These are phyloP conservation scores for Chrysosphaeria jannelii DNA, from an alignment of 2,329 filamentous ascomycete species.

Conservation along the genomic window DNA sequence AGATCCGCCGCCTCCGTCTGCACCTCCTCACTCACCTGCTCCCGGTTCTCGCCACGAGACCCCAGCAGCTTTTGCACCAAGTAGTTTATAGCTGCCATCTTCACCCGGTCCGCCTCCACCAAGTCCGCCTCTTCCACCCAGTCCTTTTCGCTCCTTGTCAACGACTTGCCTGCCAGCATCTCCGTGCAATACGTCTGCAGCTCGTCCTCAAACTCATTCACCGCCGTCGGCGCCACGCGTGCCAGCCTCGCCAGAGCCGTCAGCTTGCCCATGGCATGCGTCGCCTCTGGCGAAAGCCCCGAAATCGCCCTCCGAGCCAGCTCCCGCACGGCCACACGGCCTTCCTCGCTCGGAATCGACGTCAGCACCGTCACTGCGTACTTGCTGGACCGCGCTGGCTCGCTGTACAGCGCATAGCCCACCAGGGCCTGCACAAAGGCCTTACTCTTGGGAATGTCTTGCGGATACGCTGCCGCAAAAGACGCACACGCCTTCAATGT, in stretches of 20 bases:
- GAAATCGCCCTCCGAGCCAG: conserved; percentile 48
- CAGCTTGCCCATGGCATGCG: conserved; percentile 48
- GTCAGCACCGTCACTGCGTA: conserved; percentile 80
- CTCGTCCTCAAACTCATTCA: conserved; percentile 44
- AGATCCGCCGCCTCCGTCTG: conserved; percentile 21
- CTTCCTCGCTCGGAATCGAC: conserved; percentile 42
- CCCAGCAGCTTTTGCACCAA: conserved; percentile 60
- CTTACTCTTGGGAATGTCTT: conserved; percentile 53
- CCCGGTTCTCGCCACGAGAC: conserved; percentile 17
- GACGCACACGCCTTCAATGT: conserved; percentile 82
- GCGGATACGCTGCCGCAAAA: conserved; percentile 62
- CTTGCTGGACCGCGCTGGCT: conserved; percentile 60
- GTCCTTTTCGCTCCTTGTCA: conserved; percentile 8
- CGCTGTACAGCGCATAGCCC: conserved; percentile 56
- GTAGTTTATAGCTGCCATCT: conserved; percentile 56
- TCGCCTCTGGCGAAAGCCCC: conserved; percentile 38
- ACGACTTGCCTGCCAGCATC: too few relatives aligned
- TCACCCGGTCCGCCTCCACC: conserved; percentile 58
- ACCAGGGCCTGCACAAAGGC: conserved; percentile 58
- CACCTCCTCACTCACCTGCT: too few relatives aligned
- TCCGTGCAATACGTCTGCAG: conserved; percentile 34
- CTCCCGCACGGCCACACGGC: conserved; percentile 55
- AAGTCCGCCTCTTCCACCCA: conserved; percentile 39
- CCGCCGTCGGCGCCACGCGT: conserved; percentile 40
- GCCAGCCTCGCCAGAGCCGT: conserved; percentile 46